Evolutionary conservation across 192 early-diverging fungal species (phyloP).

Genomic region (Entomortierella beljakovae): DNA sequence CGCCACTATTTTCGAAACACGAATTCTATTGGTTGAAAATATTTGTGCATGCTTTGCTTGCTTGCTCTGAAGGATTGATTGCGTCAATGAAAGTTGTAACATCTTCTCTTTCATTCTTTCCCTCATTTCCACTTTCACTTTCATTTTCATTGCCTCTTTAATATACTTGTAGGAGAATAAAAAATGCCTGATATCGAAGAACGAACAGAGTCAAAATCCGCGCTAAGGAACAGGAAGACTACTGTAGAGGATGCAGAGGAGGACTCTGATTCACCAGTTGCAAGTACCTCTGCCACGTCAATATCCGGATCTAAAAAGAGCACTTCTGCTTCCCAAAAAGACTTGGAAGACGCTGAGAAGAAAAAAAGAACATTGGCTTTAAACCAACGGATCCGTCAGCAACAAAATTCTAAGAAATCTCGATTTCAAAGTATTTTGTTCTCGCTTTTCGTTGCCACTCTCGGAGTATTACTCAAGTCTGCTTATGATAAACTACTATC

Average conservation of each 20-base stretch:
- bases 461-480: constrained; percentile 39
- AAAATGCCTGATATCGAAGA: constrained; percentile 21
- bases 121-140: constrained; percentile 1
- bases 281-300: constrained; percentile 33
- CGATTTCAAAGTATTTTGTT: constrained; percentile 20
- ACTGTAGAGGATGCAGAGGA: constrained; percentile 47
- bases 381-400: background rate
- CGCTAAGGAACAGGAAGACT: constrained; percentile 37
- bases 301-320: constrained; percentile 17
- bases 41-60: background rate
- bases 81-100: too few species aligned
- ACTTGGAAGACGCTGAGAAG: constrained; percentile 19
- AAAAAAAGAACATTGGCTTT: constrained; percentile 1
- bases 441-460: constrained; percentile 29
- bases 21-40: background rate
- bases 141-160: background rate
- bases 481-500: constrained; percentile 26
- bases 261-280: constrained; percentile 29
- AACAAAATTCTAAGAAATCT: constrained; percentile 7
- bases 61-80: background rate
- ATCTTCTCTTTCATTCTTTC: constrained; percentile 1
- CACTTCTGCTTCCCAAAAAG: background rate
- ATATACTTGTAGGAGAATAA: background rate
- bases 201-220: background rate
- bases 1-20: background rate